These are phyloP conservation scores for Roridomyces roridus DNA, from an alignment of 768 basidiomycete species.

Conservation along the genomic window DNA sequence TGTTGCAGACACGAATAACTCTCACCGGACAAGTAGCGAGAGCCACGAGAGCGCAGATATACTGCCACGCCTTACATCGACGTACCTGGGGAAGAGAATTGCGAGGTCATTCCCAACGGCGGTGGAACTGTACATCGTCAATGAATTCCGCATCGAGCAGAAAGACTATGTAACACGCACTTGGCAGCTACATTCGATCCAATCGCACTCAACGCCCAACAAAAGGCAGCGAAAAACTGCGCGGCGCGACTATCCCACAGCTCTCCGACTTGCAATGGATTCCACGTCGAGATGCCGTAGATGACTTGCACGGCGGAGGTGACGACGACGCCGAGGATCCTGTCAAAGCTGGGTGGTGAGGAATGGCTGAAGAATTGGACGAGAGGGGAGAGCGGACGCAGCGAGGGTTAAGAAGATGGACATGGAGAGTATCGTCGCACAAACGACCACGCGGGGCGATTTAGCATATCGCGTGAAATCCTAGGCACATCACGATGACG, in stretches of 20 bases:
- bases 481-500: too few relatives aligned
- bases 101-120: conserved; percentile 44
- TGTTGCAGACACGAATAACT: too few relatives aligned
- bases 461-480: conserved; percentile 30
- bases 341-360: not conserved
- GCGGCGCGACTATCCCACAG: conserved; percentile 69
- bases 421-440: conserved; percentile 26
- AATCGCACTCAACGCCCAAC: conserved; percentile 22
- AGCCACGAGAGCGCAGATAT: conserved; percentile 65
- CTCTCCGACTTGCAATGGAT: conserved; percentile 49
- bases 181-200: conserved; percentile 26
- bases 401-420: conserved; percentile 25
- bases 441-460: conserved; percentile 20
- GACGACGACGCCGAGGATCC: conserved; percentile 61
- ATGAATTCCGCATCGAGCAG: too few relatives aligned
- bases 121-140: conserved; percentile 21
- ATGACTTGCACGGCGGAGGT: conserved; percentile 65
- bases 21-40: conserved; percentile 55
- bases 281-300: conserved; percentile 48
- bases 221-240: too few relatives aligned
- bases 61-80: conserved; percentile 49
- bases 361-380: not conserved
- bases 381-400: conserved; percentile 19
- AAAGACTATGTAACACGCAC: not conserved
- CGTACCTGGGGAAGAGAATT: conserved; percentile 52